Evolutionary conservation across 805 yeast species (phyloP).

Genomic region (Nematodospora valgi): DNA sequence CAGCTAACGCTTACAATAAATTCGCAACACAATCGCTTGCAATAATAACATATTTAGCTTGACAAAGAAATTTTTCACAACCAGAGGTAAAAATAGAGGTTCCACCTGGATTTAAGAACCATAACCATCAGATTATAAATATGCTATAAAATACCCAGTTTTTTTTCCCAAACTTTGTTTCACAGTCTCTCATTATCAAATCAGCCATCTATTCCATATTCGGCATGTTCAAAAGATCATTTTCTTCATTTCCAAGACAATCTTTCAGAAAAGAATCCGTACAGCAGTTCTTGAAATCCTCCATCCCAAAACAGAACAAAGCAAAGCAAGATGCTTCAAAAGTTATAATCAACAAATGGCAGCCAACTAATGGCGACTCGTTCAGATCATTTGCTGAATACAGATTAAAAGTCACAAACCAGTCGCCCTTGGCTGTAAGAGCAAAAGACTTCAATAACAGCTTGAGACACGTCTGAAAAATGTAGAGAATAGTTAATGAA

Average conservation of each 20-base stretch:
- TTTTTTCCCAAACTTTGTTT: too few species aligned
- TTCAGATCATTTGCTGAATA: constrained; percentile 44
- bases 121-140: too few species aligned
- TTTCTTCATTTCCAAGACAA: constrained; percentile 4
- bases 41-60: too few species aligned
- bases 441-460: constrained; percentile 8
- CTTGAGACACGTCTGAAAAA: constrained; percentile 5
- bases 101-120: too few species aligned
- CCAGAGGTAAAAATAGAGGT: too few species aligned
- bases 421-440: constrained; percentile 30
- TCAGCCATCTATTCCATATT: neutral
- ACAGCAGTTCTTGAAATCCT: constrained; percentile 6
- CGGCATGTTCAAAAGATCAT: constrained; percentile 5
- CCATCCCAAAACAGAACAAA: constrained; percentile 7
- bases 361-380: constrained; percentile 36
- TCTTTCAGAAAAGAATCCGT: constrained; percentile 6
- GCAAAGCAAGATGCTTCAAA: constrained; percentile 11
- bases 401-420: constrained; percentile 39
- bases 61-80: too few species aligned
- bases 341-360: constrained; percentile 25
- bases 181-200: neutral
- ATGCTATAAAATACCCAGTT: too few species aligned
- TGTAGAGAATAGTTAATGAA: neutral
- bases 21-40: too few species aligned
- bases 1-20: too few species aligned